phyloP scores from a whole-genome alignment of 2,329 filamentous ascomycete species.

The Aureobasidium sp. region DNA sequence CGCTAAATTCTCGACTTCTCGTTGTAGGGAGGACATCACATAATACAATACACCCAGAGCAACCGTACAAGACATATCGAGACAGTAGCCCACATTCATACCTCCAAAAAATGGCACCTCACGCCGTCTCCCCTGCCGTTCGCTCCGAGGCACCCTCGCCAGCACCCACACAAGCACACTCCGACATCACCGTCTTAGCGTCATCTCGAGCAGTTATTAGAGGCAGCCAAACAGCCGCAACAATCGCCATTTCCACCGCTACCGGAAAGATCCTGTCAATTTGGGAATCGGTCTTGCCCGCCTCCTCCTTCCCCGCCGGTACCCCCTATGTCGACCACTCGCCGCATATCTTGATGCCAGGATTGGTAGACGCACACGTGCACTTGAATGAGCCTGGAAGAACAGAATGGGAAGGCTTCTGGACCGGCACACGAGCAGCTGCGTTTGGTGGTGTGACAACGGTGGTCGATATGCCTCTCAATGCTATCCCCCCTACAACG shows the following conservation, averaged over 20 bases:
- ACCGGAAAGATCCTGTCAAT: slow-evolving; percentile 82
- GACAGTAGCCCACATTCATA: not conserved
- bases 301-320: slow-evolving; percentile 61
- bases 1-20: not conserved
- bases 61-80: not conserved
- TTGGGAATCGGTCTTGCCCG: slow-evolving; percentile 63
- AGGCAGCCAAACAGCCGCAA: slow-evolving; percentile 68
- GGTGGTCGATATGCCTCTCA: slow-evolving; percentile 94
- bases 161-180: not conserved
- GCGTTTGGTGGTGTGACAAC: slow-evolving; percentile 95
- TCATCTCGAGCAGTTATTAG: slow-evolving; percentile 78
- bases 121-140: slow-evolving; percentile 1
- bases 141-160: not conserved
- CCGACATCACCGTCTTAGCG: slow-evolving; percentile 51
- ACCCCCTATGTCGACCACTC: slow-evolving; percentile 76
- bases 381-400: slow-evolving; percentile 95
- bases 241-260: slow-evolving; percentile 64
- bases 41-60: not conserved
- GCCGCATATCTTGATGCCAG: slow-evolving; percentile 75
- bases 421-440: slow-evolving; percentile 85
- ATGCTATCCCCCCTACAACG: slow-evolving; percentile 93
- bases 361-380: slow-evolving; percentile 92
- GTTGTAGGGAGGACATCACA: not conserved
- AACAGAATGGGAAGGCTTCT: slow-evolving; percentile 98
- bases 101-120: slow-evolving; percentile 6